phyloP scores from a whole-genome alignment of 1,284 basidiomycete genomes.

The Neonothopanus nambi region DNA sequence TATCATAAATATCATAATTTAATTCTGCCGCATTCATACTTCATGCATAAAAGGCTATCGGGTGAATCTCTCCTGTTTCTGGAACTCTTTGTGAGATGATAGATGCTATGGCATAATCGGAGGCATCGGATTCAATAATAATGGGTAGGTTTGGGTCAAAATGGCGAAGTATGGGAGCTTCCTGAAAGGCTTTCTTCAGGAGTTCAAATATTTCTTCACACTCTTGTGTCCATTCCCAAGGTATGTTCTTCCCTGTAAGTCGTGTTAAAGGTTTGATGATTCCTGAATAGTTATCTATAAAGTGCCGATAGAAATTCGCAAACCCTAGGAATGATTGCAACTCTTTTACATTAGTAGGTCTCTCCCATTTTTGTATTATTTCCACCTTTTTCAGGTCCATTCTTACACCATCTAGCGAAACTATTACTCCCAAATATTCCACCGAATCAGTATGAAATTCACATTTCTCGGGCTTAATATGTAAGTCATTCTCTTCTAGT shows the following conservation, averaged over 20 bases:
- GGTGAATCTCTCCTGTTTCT: constrained; percentile 26
- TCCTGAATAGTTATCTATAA: constrained; percentile 13
- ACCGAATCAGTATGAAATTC: constrained; percentile 29
- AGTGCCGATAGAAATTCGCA: constrained; percentile 11
- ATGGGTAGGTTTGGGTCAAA: constrained; percentile 31
- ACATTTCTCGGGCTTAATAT: constrained; percentile 39
- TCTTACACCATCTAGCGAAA: constrained; percentile 20
- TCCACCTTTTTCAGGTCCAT: constrained; percentile 11
- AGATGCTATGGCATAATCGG: constrained; percentile 19
- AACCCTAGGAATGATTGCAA: constrained; percentile 17
- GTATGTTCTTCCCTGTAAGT: no score
- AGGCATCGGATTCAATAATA: constrained; percentile 28
- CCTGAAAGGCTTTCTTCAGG: constrained; percentile 14
- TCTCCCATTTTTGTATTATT: constrained; percentile 11
- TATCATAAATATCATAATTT: constrained; percentile 22
- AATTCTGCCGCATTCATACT: constrained; percentile 31
- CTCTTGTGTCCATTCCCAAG: no score
- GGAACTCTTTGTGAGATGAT: constrained; percentile 11
- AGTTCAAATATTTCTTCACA: constrained; percentile 13
- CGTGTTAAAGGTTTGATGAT: not conserved
- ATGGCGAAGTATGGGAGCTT: constrained; percentile 14
- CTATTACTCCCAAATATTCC: constrained; percentile 42
- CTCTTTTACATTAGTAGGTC: constrained; percentile 7
- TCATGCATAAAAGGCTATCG: constrained; percentile 32
- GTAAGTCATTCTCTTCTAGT: constrained; percentile 33